A percentile compares a stretch with the other conserved stretches of the same genome.
phyloP scores from a whole-genome alignment of 2,329 filamentous ascomycete species.

The Epicoccum nigrum region DNA sequence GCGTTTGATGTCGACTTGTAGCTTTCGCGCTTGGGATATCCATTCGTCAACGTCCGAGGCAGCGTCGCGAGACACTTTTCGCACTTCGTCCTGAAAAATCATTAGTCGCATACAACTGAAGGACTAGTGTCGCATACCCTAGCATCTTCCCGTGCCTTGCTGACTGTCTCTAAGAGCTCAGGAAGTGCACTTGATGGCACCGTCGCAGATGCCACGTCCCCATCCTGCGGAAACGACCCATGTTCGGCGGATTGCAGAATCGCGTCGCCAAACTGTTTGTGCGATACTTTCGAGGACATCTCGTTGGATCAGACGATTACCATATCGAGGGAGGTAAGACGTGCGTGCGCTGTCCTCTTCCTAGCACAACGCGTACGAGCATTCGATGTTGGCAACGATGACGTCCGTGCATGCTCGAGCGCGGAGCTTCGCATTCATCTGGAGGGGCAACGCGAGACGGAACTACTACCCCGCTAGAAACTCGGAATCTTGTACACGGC shows the following conservation, averaged over 20 bases:
- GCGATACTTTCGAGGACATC: constrained; percentile 40
- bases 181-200: constrained; percentile 57
- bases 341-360: constrained; percentile 1
- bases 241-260: constrained; percentile 68
- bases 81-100: constrained; percentile 68
- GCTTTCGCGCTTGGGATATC: constrained; percentile 81
- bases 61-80: constrained; percentile 74
- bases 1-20: constrained; percentile 83
- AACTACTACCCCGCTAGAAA: constrained; percentile 12
- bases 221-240: constrained; percentile 62
- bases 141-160: constrained; percentile 58
- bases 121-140: constrained; percentile 51
- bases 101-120: constrained; percentile 4
- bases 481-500: not conserved
- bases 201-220: constrained; percentile 60
- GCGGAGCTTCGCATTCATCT: constrained; percentile 12
- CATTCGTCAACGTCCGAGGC: constrained; percentile 82
- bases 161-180: constrained; percentile 57
- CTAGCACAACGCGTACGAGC: constrained; percentile 13
- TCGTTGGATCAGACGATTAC: constrained; percentile 13
- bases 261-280: constrained; percentile 59
- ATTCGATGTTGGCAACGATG: constrained; percentile 11
- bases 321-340: constrained; percentile 23
- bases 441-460: constrained; percentile 11
- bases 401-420: constrained; percentile 19